phyloP scores from a whole-genome alignment of 495 filamentous ascomycete genomes.

The Penicillium ochrochloron region DNA sequence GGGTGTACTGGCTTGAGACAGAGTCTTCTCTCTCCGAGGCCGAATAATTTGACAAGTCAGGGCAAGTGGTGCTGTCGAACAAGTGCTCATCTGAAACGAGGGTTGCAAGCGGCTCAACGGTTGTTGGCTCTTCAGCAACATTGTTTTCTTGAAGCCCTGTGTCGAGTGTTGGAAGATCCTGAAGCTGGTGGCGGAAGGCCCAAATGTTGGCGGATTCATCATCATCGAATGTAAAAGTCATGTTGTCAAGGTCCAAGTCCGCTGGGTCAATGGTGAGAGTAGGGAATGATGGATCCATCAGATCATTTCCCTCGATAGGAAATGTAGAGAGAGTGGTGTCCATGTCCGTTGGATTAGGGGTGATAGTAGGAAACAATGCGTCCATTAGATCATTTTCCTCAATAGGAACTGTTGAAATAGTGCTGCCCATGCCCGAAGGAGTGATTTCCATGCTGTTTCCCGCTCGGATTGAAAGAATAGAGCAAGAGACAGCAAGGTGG shows the following conservation, averaged over 20 bases:
- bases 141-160: background rate
- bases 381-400: background rate
- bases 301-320: background rate
- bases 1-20: background rate
- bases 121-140: background rate
- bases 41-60: background rate
- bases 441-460: background rate
- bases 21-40: background rate
- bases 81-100: background rate
- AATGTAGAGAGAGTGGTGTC: background rate
- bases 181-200: background rate
- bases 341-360: background rate
- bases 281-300: background rate
- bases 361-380: background rate
- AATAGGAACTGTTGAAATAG: background rate
- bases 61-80: background rate
- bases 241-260: background rate
- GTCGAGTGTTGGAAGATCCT: background rate
- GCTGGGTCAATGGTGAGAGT: background rate
- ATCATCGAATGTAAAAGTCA: background rate
- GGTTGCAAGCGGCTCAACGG: conserved; percentile 1
- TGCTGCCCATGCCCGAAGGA: background rate
- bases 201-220: background rate
- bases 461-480: background rate
- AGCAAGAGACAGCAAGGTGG: conserved; percentile 2